Conservation (phyloP, 2,329 filamentous ascomycete species). For the Sporothrix luriei region DNA sequence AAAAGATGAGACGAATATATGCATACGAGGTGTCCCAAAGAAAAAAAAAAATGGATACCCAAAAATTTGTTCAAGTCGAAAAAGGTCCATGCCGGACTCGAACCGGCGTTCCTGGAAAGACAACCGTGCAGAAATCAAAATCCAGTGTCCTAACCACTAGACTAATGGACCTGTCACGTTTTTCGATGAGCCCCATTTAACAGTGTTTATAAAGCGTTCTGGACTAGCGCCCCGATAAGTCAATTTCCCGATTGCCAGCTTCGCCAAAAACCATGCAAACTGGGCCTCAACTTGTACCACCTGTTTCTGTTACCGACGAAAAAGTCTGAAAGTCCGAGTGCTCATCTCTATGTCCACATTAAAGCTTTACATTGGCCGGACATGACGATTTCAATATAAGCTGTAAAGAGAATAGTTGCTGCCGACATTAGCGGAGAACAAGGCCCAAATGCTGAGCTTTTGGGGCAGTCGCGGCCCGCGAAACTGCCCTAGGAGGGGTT, state of each 20-base stretch:
- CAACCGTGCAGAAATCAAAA: constrained; percentile 15
- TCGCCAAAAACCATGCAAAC: neutral
- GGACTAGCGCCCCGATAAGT: constrained; percentile 7
- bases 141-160: constrained; percentile 27
- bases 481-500: neutral
- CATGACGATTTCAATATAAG: neutral
- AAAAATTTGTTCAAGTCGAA: too few relatives aligned
- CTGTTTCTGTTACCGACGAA: neutral
- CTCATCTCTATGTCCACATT: neutral
- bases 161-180: constrained; percentile 25
- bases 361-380: neutral
- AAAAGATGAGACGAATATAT: neutral
- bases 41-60: constrained; percentile 19
- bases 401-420: neutral
- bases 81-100: constrained; percentile 28
- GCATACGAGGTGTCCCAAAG: neutral
- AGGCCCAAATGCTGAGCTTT: neutral
- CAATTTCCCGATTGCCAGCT: neutral
- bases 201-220: neutral
- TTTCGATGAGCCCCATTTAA: neutral
- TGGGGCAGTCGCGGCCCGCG: constrained; percentile 7
- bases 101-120: constrained; percentile 25
- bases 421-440: neutral
- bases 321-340: neutral
- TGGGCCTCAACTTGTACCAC: neutral